A percentile compares a stretch with the other conserved stretches of the same genome.
Conservation (phyloP, 2,329 filamentous ascomycete species). For the Davidsoniella neocaledoniae region DNA sequence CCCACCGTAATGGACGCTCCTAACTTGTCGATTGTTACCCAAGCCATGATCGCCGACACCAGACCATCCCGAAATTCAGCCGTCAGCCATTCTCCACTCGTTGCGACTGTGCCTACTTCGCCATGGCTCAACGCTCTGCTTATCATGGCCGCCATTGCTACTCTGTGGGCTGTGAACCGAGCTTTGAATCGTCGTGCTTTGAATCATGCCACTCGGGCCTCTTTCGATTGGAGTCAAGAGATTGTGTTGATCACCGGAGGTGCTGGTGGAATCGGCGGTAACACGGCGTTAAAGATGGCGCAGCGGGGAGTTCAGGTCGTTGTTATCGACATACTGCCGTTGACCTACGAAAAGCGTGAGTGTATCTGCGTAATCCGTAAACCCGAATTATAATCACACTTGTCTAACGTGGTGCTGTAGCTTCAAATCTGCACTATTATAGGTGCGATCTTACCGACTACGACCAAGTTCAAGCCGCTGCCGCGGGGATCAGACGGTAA, state of each 20-base stretch:
- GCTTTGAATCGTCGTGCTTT: conserved; percentile 6
- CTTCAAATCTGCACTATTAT: conserved; percentile 30
- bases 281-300: conserved; percentile 34
- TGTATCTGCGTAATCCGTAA: neutral
- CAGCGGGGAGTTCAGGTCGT: conserved; percentile 36
- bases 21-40: too few relatives aligned
- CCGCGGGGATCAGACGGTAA: conserved; percentile 21
- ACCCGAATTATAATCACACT: neutral
- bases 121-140: neutral
- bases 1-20: too few relatives aligned
- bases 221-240: conserved; percentile 36
- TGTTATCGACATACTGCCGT: conserved; percentile 36
- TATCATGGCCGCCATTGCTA: neutral
- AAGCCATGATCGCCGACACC: too few relatives aligned
- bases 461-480: conserved; percentile 25
- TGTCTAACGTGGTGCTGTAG: conserved; percentile 7
- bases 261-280: conserved; percentile 40
- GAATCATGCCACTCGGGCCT: conserved; percentile 25
- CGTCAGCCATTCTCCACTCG: too few relatives aligned
- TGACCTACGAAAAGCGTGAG: conserved; percentile 26
- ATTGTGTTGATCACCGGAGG: conserved; percentile 44
- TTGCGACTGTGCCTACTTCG: too few relatives aligned
- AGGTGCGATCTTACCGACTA: conserved; percentile 37
- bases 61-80: too few relatives aligned
- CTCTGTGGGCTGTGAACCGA: neutral